Evolutionary conservation across 2,329 filamentous ascomycete species (phyloP).

Genomic region (Beauveria sp.): DNA sequence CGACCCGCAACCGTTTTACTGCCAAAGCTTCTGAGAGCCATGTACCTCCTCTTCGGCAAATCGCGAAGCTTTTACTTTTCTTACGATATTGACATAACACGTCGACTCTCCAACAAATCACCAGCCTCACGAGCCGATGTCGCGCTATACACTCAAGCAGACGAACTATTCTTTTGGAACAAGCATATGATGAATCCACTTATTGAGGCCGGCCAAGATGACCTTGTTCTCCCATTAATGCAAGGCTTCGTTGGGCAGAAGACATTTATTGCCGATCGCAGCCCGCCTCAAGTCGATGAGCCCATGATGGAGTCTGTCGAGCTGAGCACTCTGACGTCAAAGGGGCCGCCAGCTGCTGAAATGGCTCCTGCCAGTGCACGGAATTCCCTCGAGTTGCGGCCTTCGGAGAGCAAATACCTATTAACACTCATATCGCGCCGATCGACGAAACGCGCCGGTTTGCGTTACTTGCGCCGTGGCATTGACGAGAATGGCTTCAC

Average conservation of each 20-base stretch:
- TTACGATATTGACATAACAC: slow-evolving; percentile 88
- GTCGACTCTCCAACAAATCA: slow-evolving; percentile 39
- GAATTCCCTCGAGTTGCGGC: slow-evolving; percentile 32
- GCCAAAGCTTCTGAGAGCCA: slow-evolving; percentile 77
- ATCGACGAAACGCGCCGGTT: slow-evolving; percentile 75
- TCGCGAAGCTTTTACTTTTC: slow-evolving; percentile 89
- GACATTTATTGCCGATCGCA: slow-evolving; percentile 63
- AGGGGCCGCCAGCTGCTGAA: slow-evolving; percentile 15
- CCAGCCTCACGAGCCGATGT: slow-evolving; percentile 16
- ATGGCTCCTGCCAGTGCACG: slow-evolving; percentile 16
- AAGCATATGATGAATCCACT: slow-evolving; percentile 66
- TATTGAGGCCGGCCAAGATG: slow-evolving; percentile 62
- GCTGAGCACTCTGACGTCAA: slow-evolving; percentile 28
- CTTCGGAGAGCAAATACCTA: slow-evolving; percentile 54
- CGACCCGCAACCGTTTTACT: slow-evolving; percentile 45
- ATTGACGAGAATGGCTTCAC: slow-evolving; percentile 83
- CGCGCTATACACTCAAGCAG: slow-evolving; percentile 64
- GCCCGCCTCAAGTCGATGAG: slow-evolving; percentile 48
- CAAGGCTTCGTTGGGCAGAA: slow-evolving; percentile 91
- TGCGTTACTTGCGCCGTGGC: slow-evolving; percentile 84
- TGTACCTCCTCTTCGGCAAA: slow-evolving; percentile 74
- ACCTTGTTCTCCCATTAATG: slow-evolving; percentile 71
- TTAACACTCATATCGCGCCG: slow-evolving; percentile 90
- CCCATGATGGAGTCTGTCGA: slow-evolving; percentile 38
- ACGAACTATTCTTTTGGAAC: slow-evolving; percentile 89